Percentiles rank a stretch among this genome's conserved stretches.
Conservation (phyloP, 2,329 filamentous ascomycete genomes). For the Trichoderma afroharzianum region DNA sequence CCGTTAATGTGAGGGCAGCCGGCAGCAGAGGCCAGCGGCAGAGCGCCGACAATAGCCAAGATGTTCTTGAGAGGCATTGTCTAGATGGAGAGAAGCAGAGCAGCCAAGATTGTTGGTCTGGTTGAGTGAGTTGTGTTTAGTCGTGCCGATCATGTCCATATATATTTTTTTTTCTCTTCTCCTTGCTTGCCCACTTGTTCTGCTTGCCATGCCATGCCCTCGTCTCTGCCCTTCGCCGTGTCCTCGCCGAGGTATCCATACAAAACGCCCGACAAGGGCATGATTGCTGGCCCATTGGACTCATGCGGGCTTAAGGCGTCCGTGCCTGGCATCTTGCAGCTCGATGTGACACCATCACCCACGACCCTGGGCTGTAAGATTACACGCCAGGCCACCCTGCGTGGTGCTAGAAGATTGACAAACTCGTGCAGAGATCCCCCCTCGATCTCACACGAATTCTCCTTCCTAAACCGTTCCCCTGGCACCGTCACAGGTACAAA, state of each 20-base stretch:
- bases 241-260: neutral
- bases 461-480: neutral
- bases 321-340: conserved; percentile 13
- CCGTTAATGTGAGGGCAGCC: conserved; percentile 14
- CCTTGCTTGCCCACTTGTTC: neutral
- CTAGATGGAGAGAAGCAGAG: neutral
- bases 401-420: neutral
- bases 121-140: neutral
- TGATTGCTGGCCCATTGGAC: neutral
- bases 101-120: neutral
- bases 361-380: neutral
- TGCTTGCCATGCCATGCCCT: neutral
- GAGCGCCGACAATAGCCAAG: conserved; percentile 16
- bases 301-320: conserved; percentile 4
- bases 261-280: neutral
- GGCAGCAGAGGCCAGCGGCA: conserved; percentile 17
- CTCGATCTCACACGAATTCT: conserved; percentile 4
- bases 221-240: neutral
- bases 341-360: conserved; percentile 4
- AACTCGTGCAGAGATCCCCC: neutral
- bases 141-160: conserved; percentile 10
- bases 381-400: neutral
- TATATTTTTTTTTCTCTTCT: neutral
- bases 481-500: neutral
- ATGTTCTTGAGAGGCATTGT: conserved; percentile 17